A percentile compares a stretch with the other conserved stretches of the same genome.
phyloP scores from a whole-genome alignment of 2,329 filamentous ascomycete species.

The Dactylellina sp. region DNA sequence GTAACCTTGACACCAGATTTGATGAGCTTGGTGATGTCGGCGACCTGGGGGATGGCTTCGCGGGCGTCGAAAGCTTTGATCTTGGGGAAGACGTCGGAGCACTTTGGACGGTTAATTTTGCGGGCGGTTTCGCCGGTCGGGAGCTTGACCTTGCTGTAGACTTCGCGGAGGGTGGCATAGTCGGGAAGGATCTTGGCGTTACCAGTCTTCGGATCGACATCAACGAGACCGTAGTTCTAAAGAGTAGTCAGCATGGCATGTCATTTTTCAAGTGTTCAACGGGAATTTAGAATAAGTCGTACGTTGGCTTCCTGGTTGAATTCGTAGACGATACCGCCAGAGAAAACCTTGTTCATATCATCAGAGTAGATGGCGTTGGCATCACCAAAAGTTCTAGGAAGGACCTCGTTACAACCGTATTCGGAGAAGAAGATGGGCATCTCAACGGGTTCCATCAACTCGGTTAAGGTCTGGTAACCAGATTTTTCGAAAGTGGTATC shows the following conservation, averaged over 20 bases:
- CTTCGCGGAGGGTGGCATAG: slow-evolving; percentile 62
- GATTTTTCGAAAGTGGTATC: slow-evolving; percentile 73
- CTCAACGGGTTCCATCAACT: slow-evolving; percentile 73
- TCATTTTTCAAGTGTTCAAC: slow-evolving; percentile 63
- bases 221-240: slow-evolving; percentile 67
- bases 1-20: slow-evolving; percentile 51
- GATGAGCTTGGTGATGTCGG: slow-evolving; percentile 39
- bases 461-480: slow-evolving; percentile 73
- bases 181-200: slow-evolving; percentile 65
- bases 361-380: slow-evolving; percentile 77
- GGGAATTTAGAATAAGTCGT: neutral
- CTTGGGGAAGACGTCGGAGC: slow-evolving; percentile 44
- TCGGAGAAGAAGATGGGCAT: slow-evolving; percentile 86
- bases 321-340: slow-evolving; percentile 84
- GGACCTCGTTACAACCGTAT: slow-evolving; percentile 78
- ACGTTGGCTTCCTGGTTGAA: slow-evolving; percentile 77
- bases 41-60: slow-evolving; percentile 23
- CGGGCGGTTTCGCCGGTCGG: slow-evolving; percentile 54
- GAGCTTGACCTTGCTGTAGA: slow-evolving; percentile 57
- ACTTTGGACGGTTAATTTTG: slow-evolving; percentile 56
- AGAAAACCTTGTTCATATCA: slow-evolving; percentile 76
- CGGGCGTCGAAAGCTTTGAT: slow-evolving; percentile 40
- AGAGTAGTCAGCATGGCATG: slow-evolving; percentile 1
- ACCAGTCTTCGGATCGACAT: slow-evolving; percentile 64
- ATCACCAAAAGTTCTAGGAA: slow-evolving; percentile 81